Percentiles rank a stretch among this genome's conserved stretches.
phyloP scores from a whole-genome alignment of 345 rosid genomes.

The Lepidium aucheri region DNA sequence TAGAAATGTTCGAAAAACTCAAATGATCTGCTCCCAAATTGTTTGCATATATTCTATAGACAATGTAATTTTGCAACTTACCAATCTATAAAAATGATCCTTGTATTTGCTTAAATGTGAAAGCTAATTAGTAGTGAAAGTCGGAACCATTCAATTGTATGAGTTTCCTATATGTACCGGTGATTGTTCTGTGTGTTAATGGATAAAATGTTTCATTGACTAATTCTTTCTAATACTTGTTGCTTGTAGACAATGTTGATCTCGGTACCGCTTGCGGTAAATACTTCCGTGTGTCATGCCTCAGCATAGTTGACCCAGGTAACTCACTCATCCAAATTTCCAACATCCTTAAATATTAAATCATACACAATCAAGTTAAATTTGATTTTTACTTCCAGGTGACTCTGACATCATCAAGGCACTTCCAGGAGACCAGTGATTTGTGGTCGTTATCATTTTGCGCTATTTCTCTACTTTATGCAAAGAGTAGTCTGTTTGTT shows the following conservation, averaged over 20 bases:
- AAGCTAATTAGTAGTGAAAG: background rate
- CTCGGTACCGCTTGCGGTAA: conserved; percentile 68
- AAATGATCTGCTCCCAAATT: background rate
- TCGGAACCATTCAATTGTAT: background rate
- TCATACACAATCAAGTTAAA: background rate
- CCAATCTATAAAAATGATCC: no score
- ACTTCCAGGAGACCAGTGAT: conserved; percentile 46
- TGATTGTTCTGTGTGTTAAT: background rate
- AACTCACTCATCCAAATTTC: background rate
- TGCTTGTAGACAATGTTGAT: conserved; percentile 47
- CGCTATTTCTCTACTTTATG: background rate
- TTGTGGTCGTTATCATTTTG: background rate
- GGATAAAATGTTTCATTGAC: background rate
- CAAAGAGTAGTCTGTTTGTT: background rate
- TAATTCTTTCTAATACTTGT: background rate
- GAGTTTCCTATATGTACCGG: background rate
- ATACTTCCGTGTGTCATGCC: conserved; percentile 60
- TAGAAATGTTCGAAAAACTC: background rate
- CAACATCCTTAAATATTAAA: background rate
- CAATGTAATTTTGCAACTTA: no score
- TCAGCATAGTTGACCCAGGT: conserved; percentile 58
- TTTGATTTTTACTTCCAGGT: conserved; percentile 25
- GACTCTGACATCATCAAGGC: conserved; percentile 69
- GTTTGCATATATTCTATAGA: no score
- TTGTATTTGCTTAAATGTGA: background rate